phyloP scores from a whole-genome alignment of 371 early-diverging fungal species.

The Sporodiniella umbellata region DNA sequence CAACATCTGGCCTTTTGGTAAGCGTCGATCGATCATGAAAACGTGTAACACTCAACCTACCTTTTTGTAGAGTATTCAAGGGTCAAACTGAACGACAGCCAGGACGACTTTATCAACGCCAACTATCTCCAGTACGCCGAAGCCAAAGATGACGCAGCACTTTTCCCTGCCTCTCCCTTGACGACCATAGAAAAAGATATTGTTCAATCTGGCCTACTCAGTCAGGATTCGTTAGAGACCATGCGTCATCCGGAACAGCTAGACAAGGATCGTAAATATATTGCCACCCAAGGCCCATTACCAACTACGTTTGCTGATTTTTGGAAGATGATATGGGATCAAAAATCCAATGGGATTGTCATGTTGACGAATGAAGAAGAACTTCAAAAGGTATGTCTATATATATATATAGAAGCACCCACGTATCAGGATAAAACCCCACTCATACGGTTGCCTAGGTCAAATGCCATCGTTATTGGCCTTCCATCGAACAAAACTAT shows the following conservation, averaged over 20 bases:
- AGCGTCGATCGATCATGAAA: slow-evolving; percentile 5
- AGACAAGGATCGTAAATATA: slow-evolving; percentile 44
- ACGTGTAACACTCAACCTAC: too few relatives aligned
- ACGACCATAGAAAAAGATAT: slow-evolving; percentile 5
- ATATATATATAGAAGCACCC: neutral
- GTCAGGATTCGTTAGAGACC: slow-evolving; percentile 15
- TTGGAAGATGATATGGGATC: slow-evolving; percentile 87
- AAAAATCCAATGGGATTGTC: slow-evolving; percentile 64
- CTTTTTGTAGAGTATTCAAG: slow-evolving; percentile 58
- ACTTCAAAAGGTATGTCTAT: slow-evolving; percentile 51
- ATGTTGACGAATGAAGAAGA: slow-evolving; percentile 86
- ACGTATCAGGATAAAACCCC: too few relatives aligned
- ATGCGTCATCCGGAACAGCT: slow-evolving; percentile 1
- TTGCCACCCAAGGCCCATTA: slow-evolving; percentile 84
- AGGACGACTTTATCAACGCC: slow-evolving; percentile 84
- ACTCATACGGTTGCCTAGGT: slow-evolving; percentile 19
- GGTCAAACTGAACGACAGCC: slow-evolving; percentile 31
- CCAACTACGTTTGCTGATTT: slow-evolving; percentile 76
- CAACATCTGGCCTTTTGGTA: slow-evolving; percentile 72
- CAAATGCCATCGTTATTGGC: slow-evolving; percentile 74
- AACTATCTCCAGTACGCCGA: slow-evolving; percentile 34
- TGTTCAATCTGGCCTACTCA: slow-evolving; percentile 8
- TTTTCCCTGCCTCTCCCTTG: neutral
- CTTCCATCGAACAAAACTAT: slow-evolving; percentile 27
- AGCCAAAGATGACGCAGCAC: slow-evolving; percentile 5